Evolutionary conservation across 208 protist genomes (phyloP).

Genomic region (Porcisia deanei): DNA sequence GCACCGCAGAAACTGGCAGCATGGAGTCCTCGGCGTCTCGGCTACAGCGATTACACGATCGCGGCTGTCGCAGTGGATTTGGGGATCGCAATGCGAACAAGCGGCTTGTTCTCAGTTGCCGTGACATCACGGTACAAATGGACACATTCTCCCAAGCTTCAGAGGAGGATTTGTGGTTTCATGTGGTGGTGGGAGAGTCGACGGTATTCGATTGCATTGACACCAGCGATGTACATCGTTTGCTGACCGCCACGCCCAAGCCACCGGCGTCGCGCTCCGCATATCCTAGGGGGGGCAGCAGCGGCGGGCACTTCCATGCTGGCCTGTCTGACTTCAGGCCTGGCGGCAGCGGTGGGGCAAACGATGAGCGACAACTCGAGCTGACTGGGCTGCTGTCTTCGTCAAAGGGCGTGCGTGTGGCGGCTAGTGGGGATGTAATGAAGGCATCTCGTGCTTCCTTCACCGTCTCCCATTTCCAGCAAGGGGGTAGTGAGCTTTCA

Average conservation of each 20-base stretch:
- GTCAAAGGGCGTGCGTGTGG: slow-evolving; percentile 28
- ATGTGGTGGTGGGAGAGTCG: slow-evolving; percentile 41
- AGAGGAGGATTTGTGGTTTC: slow-evolving; percentile 47
- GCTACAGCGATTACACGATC: slow-evolving; percentile 20
- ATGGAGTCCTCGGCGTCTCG: slow-evolving; percentile 27
- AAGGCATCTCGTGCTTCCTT: slow-evolving; percentile 11
- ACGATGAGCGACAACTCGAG: slow-evolving; percentile 18
- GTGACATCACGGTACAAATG: slow-evolving; percentile 48
- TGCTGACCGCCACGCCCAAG: slow-evolving; percentile 47
- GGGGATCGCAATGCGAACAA: slow-evolving; percentile 45
- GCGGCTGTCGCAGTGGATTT: slow-evolving; percentile 36
- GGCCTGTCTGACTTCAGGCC: not conserved
- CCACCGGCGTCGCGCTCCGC: not conserved
- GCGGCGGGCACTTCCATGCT: not conserved
- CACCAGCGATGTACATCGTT: slow-evolving; percentile 46
- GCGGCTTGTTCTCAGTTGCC: slow-evolving; percentile 50
- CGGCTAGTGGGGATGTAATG: not conserved
- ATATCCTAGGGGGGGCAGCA: not conserved
- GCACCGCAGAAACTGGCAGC: not conserved
- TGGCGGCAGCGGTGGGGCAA: slow-evolving; percentile 3
- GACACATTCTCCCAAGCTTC: slow-evolving; percentile 45
- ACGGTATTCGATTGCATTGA: slow-evolving; percentile 66
- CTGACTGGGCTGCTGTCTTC: slow-evolving; percentile 33
- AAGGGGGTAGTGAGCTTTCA: slow-evolving; percentile 31
- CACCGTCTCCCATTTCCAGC: slow-evolving; percentile 31